Evolutionary conservation across 768 basidiomycete species (phyloP).

Genomic region (Clitopilus passeckerianus): DNA sequence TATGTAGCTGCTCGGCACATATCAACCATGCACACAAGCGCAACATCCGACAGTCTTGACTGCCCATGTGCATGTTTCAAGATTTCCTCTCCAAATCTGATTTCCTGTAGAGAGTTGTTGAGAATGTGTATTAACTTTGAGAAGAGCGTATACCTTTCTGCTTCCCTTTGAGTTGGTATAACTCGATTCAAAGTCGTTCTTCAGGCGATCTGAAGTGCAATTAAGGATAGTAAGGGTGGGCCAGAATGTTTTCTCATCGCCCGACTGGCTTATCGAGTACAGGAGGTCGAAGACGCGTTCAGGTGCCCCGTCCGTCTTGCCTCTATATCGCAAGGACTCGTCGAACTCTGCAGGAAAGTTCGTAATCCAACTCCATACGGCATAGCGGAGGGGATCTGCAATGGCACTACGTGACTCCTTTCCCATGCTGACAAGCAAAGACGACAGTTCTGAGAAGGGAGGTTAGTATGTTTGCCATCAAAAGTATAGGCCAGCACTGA

Average conservation of each 20-base stretch:
- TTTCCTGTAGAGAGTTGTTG: conserved; percentile 28
- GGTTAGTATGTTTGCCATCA: neutral
- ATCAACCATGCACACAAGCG: conserved; percentile 71
- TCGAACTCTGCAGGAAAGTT: conserved; percentile 75
- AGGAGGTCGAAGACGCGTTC: conserved; percentile 86
- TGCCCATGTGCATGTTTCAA: conserved; percentile 49
- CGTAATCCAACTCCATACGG: conserved; percentile 90
- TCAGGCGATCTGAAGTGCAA: conserved; percentile 70
- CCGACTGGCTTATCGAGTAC: conserved; percentile 40
- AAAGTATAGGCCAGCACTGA: conserved; percentile 16
- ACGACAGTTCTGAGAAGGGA: conserved; percentile 58
- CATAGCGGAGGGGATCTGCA: conserved; percentile 66
- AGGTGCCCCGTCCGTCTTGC: conserved; percentile 72
- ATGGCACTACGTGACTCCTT: conserved; percentile 68
- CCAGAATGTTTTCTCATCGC: conserved; percentile 61
- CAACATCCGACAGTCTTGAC: conserved; percentile 61
- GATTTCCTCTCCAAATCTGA: conserved; percentile 59
- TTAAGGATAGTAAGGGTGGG: conserved; percentile 75
- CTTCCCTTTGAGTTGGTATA: conserved; percentile 24
- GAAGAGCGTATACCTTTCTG: conserved; percentile 27
- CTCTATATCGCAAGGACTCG: conserved; percentile 57
- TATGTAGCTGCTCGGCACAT: conserved; percentile 68
- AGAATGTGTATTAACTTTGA: neutral
- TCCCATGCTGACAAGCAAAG: conserved; percentile 78
- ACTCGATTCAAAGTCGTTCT: conserved; percentile 45